Base-by-base conservation (phyloP, 2,329 filamentous ascomycete species). In the Chrysoporthe puriensis region DNA sequence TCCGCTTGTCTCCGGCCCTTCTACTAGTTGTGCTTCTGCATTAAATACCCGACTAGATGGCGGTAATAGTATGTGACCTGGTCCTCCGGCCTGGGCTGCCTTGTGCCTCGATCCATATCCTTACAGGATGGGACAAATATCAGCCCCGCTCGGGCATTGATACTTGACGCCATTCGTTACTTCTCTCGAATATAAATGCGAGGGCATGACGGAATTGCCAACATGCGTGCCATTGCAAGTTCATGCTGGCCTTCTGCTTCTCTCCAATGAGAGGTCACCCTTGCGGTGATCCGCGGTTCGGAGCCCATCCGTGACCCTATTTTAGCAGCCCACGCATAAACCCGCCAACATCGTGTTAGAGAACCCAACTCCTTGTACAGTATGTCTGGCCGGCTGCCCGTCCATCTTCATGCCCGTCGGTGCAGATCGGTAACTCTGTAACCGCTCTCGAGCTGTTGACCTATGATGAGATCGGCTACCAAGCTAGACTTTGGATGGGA, bases 301-400 rank as follows among this genome's bases (percentile, higher is more conserved):
- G 67, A 68, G 63, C 59, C 48, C 64, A 56, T 66, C 60, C 63
- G 56, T 63, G 64, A 44, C 18, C 26, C 60, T 62, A 44, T 11
- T 61, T 16, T 43, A 32, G 64, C 59, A 66, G 44, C 42, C 52
- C 56, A 44, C 56, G 67, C 67, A 64, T 69, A 46, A 64, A 66
- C 21, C 54, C 36, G 42, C 56, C 64, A 62, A 56, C 60, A 52
- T 63, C 34, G 44, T 36, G 34, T 21, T 32, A 58, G 61, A 32
- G 64, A 59, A 32, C 21, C 61, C n/a, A n/a, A 14, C 26, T 44
- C 34, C 48, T 42, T 58, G 52, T 42, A 26, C 26, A 26, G 26
- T 26, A 66, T 58, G 59, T 59, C 42, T 61, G 57, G 56, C 46
- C 21, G 36, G 26, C 58, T 68, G 52, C 50, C 42, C 63, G n/a